phyloP scores from a whole-genome alignment of 2,329 filamentous ascomycete species.

The Alternaria conjuncta region DNA sequence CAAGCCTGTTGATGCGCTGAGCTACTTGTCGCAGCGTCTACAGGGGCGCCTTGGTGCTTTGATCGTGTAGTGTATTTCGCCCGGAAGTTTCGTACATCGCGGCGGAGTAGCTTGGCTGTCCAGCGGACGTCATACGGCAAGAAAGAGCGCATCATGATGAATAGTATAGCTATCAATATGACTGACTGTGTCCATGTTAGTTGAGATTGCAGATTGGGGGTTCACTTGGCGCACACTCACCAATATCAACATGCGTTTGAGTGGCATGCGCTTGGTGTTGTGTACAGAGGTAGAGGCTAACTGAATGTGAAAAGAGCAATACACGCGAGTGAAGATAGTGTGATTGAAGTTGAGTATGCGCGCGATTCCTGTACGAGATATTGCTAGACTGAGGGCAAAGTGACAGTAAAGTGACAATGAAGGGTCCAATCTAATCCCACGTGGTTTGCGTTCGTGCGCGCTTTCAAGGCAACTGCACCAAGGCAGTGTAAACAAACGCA shows the following conservation, averaged over 20 bases:
- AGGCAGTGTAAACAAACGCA: background rate
- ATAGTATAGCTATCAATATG: background rate
- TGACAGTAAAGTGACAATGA: background rate
- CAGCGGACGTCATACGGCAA: slow-evolving; percentile 11
- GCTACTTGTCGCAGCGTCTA: background rate
- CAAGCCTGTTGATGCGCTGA: background rate
- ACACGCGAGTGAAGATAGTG: background rate
- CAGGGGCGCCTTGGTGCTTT: background rate
- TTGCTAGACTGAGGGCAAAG: background rate
- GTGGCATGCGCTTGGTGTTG: background rate
- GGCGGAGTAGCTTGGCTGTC: slow-evolving; percentile 23
- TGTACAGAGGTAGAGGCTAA: background rate
- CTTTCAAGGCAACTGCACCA: background rate
- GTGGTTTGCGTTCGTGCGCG: background rate
- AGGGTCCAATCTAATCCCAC: background rate
- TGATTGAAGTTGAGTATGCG: background rate
- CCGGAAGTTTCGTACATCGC: slow-evolving; percentile 24
- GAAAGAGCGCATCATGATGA: slow-evolving; percentile 1
- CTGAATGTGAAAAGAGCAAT: background rate
- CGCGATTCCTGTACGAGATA: background rate
- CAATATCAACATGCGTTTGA: background rate
- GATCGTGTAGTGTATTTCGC: slow-evolving; percentile 1
- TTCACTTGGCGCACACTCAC: background rate
- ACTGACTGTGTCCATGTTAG: background rate
- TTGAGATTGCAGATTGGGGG: background rate